Evolutionary conservation across 2,329 filamentous ascomycete species (phyloP).

Genomic region (Pseudopithomyces chartarum): DNA sequence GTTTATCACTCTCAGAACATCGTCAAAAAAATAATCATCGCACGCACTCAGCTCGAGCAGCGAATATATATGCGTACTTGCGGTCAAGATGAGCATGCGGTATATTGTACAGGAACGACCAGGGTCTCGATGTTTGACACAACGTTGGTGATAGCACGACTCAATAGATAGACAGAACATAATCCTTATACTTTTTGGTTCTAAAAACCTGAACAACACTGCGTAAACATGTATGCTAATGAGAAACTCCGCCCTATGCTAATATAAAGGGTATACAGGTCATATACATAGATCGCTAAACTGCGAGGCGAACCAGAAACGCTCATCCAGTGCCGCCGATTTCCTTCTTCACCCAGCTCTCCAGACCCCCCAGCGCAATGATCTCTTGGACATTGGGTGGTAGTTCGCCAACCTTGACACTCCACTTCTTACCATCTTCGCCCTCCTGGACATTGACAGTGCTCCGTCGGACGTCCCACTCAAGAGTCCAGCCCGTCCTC

Average conservation of each 20-base stretch:
- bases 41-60: too few species aligned
- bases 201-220: background rate
- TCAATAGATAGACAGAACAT: background rate
- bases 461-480: slow-evolving; percentile 78
- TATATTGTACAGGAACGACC: too few species aligned
- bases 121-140: too few species aligned
- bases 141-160: too few species aligned
- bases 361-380: slow-evolving; percentile 68
- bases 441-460: slow-evolving; percentile 74
- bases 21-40: too few species aligned
- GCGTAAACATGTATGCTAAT: background rate
- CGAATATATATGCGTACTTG: too few species aligned
- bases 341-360: slow-evolving; percentile 80
- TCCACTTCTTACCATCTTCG: slow-evolving; percentile 70
- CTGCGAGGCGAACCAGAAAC: slow-evolving; percentile 9
- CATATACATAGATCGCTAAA: slow-evolving; percentile 5
- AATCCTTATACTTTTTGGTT: background rate
- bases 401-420: slow-evolving; percentile 79
- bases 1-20: too few species aligned
- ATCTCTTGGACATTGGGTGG: slow-evolving; percentile 80
- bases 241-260: slow-evolving; percentile 11
- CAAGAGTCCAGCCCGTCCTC: slow-evolving; percentile 80
- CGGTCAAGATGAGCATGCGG: too few species aligned
- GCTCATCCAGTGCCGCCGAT: slow-evolving; percentile 52
- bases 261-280: slow-evolving; percentile 14